Conservation (phyloP, 2,329 filamentous ascomycete genomes). For the Polytolypa hystricis region DNA sequence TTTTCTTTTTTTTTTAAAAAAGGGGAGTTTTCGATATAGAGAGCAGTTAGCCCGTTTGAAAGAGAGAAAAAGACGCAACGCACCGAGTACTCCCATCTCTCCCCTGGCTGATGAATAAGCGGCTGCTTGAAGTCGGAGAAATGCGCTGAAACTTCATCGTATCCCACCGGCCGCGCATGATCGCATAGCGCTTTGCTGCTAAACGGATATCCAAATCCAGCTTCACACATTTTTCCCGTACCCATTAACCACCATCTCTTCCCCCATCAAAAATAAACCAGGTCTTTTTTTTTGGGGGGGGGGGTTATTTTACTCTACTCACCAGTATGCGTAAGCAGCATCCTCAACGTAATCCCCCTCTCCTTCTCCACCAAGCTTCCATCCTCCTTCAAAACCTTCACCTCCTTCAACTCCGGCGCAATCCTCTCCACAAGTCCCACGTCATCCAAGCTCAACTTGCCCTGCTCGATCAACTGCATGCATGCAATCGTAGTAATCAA, state of each 20-base stretch:
- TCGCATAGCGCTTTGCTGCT: constrained; percentile 41
- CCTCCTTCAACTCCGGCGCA: constrained; percentile 32
- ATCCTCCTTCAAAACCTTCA: constrained; percentile 31
- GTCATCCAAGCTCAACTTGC: constrained; percentile 32
- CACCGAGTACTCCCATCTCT: constrained; percentile 50
- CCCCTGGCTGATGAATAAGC: constrained; percentile 52
- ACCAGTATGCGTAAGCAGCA: constrained; percentile 43
- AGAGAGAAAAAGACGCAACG: no score
- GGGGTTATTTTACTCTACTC: constrained; percentile 5
- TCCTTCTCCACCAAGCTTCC: constrained; percentile 32
- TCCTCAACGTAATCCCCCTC: constrained; percentile 44
- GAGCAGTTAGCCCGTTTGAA: no score
- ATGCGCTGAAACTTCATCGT: constrained; percentile 49
- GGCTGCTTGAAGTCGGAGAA: constrained; percentile 43
- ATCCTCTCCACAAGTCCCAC: constrained; percentile 27
- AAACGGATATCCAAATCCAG: constrained; percentile 49
- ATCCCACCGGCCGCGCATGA: constrained; percentile 38
- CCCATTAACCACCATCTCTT: no score
- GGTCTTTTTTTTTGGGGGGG: no score
- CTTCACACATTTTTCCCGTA: constrained; percentile 20
- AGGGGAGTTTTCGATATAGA: no score
- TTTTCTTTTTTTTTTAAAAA: no score
- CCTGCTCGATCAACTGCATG: constrained; percentile 39
- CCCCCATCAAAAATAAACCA: no score
- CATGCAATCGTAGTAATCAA: constrained; percentile 34